phyloP scores from a whole-genome alignment of 345 rosid genomes.

The Physaria fendleri region DNA sequence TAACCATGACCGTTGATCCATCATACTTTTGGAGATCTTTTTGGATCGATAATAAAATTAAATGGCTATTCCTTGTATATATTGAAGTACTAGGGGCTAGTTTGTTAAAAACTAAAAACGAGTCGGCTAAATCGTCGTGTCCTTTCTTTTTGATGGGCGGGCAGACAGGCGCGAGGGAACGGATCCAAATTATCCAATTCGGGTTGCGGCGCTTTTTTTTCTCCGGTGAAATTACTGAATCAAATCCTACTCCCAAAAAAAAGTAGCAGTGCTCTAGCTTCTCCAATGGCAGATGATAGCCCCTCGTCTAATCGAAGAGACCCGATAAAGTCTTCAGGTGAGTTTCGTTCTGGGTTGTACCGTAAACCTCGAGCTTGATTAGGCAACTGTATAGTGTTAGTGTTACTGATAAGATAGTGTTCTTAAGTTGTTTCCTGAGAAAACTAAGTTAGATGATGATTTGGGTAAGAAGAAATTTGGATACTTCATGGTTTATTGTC shows the following conservation, averaged over 20 bases:
- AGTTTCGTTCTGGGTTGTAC: background rate
- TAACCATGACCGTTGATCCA: background rate
- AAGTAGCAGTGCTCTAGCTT: background rate
- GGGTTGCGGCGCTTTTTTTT: background rate
- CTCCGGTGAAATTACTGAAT: background rate
- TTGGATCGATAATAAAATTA: background rate
- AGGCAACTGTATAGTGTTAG: background rate
- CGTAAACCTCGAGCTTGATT: conserved; percentile 13
- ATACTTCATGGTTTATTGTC: background rate
- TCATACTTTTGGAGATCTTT: background rate
- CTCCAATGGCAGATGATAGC: conserved; percentile 69
- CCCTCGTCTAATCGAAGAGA: too few relatives aligned
- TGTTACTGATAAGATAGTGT: background rate
- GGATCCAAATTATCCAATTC: conserved; percentile 12
- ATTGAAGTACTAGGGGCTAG: background rate
- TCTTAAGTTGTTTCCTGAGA: conserved; percentile 16
- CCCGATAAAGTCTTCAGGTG: too few relatives aligned
- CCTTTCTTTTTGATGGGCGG: background rate
- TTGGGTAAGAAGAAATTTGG: background rate
- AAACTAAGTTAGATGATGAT: conserved; percentile 9
- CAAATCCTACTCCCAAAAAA: background rate
- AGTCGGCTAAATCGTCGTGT: conserved; percentile 10
- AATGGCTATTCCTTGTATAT: background rate
- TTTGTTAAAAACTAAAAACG: background rate
- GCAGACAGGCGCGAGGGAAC: conserved; percentile 11